phyloP scores from a whole-genome alignment of 257 asterid species.

The Solanum boliviense region DNA sequence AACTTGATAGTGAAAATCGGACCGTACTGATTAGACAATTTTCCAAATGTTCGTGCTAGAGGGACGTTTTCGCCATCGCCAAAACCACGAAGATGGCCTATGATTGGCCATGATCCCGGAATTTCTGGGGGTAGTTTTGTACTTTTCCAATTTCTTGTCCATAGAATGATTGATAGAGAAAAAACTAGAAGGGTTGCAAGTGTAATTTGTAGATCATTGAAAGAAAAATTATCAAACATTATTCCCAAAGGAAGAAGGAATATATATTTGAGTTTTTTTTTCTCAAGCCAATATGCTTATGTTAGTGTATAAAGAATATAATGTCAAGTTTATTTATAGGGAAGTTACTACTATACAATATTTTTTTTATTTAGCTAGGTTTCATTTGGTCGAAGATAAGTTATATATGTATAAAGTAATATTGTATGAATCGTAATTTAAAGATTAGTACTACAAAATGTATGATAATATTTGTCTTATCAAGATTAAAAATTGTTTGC shows the following conservation, averaged over 20 bases:
- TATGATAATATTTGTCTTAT: not conserved
- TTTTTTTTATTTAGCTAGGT: not conserved
- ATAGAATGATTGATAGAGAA: not conserved
- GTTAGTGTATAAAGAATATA: not conserved
- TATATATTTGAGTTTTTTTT: not conserved
- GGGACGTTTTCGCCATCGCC: not conserved
- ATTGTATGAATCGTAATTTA: not conserved
- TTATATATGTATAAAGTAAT: not conserved
- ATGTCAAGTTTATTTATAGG: not conserved
- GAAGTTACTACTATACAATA: not conserved
- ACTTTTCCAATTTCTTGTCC: not conserved
- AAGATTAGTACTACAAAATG: not conserved
- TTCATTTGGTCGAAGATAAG: not conserved
- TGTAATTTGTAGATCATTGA: not conserved
- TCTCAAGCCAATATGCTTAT: not conserved
- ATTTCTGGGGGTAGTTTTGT: constrained; percentile 23
- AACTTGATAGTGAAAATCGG: constrained; percentile 24
- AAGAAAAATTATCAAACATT: not conserved
- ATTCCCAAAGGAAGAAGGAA: not conserved
- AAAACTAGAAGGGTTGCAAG: not conserved
- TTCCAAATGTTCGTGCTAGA: constrained; percentile 13
- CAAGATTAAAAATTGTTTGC: not conserved
- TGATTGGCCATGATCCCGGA: constrained; percentile 41
- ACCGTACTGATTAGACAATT: constrained; percentile 35
- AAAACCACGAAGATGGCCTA: constrained; percentile 50